Evolutionary conservation across 2,329 filamentous ascomycete species (phyloP).

Genomic region (Talaromyces rugulosus): DNA sequence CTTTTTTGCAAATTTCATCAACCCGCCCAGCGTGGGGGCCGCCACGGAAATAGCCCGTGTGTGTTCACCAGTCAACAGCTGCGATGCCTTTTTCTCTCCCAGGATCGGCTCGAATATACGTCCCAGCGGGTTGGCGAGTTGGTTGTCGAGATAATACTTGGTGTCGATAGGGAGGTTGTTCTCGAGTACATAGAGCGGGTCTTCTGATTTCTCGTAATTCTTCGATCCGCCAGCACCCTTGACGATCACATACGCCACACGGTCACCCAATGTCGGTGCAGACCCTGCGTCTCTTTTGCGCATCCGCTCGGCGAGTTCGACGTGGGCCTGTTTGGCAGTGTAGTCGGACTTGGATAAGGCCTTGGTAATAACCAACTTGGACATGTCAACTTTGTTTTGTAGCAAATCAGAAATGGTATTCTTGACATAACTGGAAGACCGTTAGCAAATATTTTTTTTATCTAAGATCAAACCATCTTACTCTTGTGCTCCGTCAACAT

Average conservation of each 20-base stretch:
- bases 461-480: slow-evolving; percentile 47
- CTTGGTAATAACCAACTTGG: slow-evolving; percentile 98
- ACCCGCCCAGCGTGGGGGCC: slow-evolving; percentile 80
- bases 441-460: slow-evolving; percentile 31
- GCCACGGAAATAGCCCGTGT: slow-evolving; percentile 92
- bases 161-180: slow-evolving; percentile 98
- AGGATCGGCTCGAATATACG: slow-evolving; percentile 98
- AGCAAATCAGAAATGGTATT: slow-evolving; percentile 90
- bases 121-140: slow-evolving; percentile 87
- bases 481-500: slow-evolving; percentile 88
- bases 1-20: slow-evolving; percentile 99
- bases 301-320: slow-evolving; percentile 94
- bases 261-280: slow-evolving; percentile 85
- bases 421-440: slow-evolving; percentile 74
- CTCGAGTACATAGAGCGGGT: slow-evolving; percentile 94
- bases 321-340: slow-evolving; percentile 87
- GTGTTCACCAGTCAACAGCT: slow-evolving; percentile 85
- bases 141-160: slow-evolving; percentile 97
- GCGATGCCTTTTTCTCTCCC: slow-evolving; percentile 84
- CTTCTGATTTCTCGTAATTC: slow-evolving; percentile 96
- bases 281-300: slow-evolving; percentile 94
- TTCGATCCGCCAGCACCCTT: slow-evolving; percentile 84
- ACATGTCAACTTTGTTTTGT: slow-evolving; percentile 98
- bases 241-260: slow-evolving; percentile 97
- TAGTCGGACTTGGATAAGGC: slow-evolving; percentile 89